A percentile compares a stretch with the other conserved stretches of the same genome.
Conservation (phyloP, 768 basidiomycete species). For the Trametes maxima region DNA sequence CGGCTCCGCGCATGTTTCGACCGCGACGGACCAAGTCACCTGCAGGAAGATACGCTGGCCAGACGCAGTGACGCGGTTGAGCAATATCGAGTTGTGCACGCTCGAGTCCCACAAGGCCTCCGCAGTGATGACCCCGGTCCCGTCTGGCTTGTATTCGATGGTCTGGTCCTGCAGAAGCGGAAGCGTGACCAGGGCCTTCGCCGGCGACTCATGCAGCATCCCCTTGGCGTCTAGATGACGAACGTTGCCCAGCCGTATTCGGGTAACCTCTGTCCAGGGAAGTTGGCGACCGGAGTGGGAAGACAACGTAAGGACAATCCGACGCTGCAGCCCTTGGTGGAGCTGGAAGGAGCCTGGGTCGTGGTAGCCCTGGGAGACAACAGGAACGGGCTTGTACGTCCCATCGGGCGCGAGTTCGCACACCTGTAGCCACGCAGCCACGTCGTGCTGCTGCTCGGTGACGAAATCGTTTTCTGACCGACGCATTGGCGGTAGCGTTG, state of each 20-base stretch:
- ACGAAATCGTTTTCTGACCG: conserved; percentile 93
- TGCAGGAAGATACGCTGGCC: conserved; percentile 82
- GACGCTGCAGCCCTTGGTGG: conserved; percentile 92
- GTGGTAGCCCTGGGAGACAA: conserved; percentile 69
- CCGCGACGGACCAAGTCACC: conserved; percentile 73
- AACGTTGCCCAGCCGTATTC: conserved; percentile 79
- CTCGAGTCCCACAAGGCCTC: conserved; percentile 93
- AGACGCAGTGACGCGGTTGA: conserved; percentile 82
- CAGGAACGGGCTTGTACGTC: conserved; percentile 80
- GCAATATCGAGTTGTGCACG: conserved; percentile 78
- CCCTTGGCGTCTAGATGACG: conserved; percentile 85
- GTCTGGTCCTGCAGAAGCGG: conserved; percentile 72
- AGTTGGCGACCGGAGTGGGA: conserved; percentile 90
- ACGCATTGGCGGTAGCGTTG: conserved; percentile 72
- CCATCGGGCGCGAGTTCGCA: conserved; percentile 87
- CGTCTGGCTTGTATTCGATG: conserved; percentile 81
- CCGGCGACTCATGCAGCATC: conserved; percentile 74
- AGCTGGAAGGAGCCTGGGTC: conserved; percentile 87
- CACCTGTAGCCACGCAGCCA: conserved; percentile 86
- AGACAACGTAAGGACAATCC: conserved; percentile 71
- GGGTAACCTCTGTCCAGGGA: conserved; percentile 81
- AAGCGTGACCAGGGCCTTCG: conserved; percentile 70
- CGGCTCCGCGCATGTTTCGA: conserved; percentile 84
- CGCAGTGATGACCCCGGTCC: conserved; percentile 69
- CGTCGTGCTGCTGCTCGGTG: conserved; percentile 84